phyloP scores from a whole-genome alignment of 116 monocot species.

The Phalaenopsis hybrid region DNA sequence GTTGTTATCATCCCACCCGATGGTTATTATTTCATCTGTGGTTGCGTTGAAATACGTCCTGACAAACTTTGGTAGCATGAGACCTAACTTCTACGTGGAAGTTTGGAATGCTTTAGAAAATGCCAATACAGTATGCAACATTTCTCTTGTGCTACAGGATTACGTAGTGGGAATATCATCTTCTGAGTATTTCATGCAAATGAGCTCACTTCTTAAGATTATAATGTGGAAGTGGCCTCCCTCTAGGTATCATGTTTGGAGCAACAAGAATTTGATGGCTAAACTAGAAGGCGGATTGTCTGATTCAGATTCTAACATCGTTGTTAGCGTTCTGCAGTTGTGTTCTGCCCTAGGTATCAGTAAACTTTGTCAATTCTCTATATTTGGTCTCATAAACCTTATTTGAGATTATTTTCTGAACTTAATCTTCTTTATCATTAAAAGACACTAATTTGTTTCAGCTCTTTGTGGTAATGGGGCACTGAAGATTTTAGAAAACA shows the following conservation, averaged over 20 bases:
- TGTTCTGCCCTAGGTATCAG: constrained; percentile 69
- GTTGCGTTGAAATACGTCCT: constrained; percentile 47
- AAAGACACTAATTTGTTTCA: constrained; percentile 24
- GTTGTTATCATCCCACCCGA: constrained; percentile 27
- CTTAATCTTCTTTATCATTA: not conserved
- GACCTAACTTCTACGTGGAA: constrained; percentile 25
- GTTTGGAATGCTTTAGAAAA: constrained; percentile 46
- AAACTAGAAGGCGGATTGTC: constrained; percentile 28
- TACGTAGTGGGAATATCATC: constrained; percentile 24
- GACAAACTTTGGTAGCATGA: constrained; percentile 23
- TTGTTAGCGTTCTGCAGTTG: constrained; percentile 33
- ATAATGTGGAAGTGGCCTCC: constrained; percentile 61
- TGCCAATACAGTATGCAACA: constrained; percentile 21
- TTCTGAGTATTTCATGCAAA: constrained; percentile 41
- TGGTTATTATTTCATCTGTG: constrained; percentile 33
- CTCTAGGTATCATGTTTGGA: constrained; percentile 61
- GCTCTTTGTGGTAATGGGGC: constrained; percentile 80
- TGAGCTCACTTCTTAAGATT: constrained; percentile 45
- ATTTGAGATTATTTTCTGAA: not conserved
- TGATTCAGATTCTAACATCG: constrained; percentile 18
- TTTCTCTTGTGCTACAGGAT: constrained; percentile 32
- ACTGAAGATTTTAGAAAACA: constrained; percentile 41
- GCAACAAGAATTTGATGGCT: constrained; percentile 36
- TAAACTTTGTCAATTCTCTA: constrained; percentile 18
- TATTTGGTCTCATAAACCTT: not conserved